Conservation (phyloP, 176 grass and related monocot species). For the Tuctoria greenei region DNA sequence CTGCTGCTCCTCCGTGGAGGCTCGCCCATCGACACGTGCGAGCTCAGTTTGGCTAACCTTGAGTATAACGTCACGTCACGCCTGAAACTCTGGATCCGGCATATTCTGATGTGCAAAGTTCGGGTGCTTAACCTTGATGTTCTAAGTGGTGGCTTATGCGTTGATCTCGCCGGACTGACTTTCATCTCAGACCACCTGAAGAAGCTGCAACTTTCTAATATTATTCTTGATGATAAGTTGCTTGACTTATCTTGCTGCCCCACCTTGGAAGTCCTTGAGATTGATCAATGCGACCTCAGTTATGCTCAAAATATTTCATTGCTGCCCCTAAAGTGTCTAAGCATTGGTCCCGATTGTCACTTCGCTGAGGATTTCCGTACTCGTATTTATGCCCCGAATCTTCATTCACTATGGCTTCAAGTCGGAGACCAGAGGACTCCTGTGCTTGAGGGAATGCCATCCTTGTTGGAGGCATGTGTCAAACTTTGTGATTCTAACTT, state of each 20-base stretch:
- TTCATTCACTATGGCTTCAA: background rate
- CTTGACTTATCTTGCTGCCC: background rate
- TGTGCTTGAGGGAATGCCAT: background rate
- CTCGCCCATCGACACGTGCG: background rate
- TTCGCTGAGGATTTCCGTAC: background rate
- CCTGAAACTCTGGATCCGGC: conserved; percentile 8
- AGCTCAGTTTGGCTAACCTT: background rate
- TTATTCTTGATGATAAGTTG: background rate
- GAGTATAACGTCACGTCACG: background rate
- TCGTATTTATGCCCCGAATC: background rate
- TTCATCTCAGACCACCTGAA: conserved; percentile 4
- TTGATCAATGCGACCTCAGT: background rate
- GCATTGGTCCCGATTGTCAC: background rate
- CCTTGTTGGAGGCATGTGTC: background rate
- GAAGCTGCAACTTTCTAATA: background rate
- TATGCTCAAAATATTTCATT: background rate
- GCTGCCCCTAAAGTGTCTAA: background rate
- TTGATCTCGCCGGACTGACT: background rate
- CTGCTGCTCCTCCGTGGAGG: background rate
- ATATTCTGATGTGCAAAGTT: conserved; percentile 11
- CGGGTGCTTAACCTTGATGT: background rate
- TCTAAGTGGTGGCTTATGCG: too few species aligned
- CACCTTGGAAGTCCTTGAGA: background rate
- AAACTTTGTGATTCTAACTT: background rate
- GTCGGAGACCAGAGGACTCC: background rate